Evolutionary conservation across 2,329 filamentous ascomycete species (phyloP).

Genomic region (Neocucurbitaria cava): DNA sequence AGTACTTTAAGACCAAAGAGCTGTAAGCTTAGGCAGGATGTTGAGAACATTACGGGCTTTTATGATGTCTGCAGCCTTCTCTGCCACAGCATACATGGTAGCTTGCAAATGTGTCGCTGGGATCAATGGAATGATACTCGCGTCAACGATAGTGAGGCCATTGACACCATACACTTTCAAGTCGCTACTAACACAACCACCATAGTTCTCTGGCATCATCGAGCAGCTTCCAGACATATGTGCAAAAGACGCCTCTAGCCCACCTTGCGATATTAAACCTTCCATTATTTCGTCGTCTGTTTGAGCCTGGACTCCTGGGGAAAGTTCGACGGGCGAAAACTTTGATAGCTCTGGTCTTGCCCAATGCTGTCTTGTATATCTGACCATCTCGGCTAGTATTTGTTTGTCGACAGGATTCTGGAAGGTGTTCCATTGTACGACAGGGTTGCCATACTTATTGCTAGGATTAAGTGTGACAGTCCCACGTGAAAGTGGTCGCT

Average conservation of each 20-base stretch:
- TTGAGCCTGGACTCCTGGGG: slow-evolving; percentile 29
- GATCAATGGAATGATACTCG: not conserved
- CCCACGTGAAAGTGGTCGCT: slow-evolving; percentile 43
- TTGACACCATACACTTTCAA: slow-evolving; percentile 23
- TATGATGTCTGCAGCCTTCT: slow-evolving; percentile 1
- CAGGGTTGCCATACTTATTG: slow-evolving; percentile 39
- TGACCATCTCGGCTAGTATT: slow-evolving; percentile 44
- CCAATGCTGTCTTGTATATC: slow-evolving; percentile 46
- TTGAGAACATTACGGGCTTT: slow-evolving; percentile 2
- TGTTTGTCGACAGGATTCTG: slow-evolving; percentile 47
- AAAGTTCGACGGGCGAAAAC: slow-evolving; percentile 41
- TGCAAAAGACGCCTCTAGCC: slow-evolving; percentile 29
- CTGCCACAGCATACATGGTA: not conserved
- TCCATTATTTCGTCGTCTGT: slow-evolving; percentile 37
- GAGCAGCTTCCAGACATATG: slow-evolving; percentile 35
- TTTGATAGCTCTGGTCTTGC: slow-evolving; percentile 34
- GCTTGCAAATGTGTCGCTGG: not conserved
- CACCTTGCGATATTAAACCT: slow-evolving; percentile 15
- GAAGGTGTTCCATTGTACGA: slow-evolving; percentile 44
- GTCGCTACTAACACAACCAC: slow-evolving; percentile 36
- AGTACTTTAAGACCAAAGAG: not conserved
- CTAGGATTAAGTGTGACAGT: slow-evolving; percentile 47
- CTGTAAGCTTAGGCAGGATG: not conserved
- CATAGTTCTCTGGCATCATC: slow-evolving; percentile 37
- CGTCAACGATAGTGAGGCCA: slow-evolving; percentile 19